Evolutionary conservation across 2,329 filamentous ascomycete species (phyloP), one percentile per base, ranked within the genome.

Genomic region (Cladosporium oxysporum): DNA sequence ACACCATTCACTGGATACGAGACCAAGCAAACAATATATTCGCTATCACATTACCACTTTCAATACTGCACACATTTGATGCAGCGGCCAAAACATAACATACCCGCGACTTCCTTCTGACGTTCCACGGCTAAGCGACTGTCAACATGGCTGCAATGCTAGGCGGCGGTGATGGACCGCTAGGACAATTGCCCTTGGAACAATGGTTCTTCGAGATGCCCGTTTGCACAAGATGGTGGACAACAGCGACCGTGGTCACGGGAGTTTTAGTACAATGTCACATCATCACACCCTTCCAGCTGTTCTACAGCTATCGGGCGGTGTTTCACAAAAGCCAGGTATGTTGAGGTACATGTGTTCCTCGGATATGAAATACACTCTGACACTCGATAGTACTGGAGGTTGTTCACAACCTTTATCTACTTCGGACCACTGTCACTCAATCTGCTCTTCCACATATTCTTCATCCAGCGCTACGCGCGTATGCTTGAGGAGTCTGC

Each of bases 141-240:
- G 57, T 47, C 68, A 76, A 31, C 68, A 83, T 83, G 81, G 82
- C 82, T 57, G 80, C 81, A 47, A 78, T 80, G 70, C 70, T 81
- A 60, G 77, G 80, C 65, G 76, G 71, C 53, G 78, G 80, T 57
- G 79, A 76, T 68, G 80, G 80, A 66, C 79, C 77, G 67, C 73
- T 82, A 66, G 81, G 83, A 65, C 84, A 86, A 69, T 84, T 97
- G 75, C 95, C 94, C 50, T 85, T 99, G 8, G 95, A 98, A 80
- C 90, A 94, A 72, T 99, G 95, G 95, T 98, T 97, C 80, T 97
- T 92, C 85, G 95, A 99, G 79, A 97, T 97, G 91, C 95, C 95
- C 3, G 88, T 95, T 29, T 96, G 93, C 79, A 99, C 95, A 44
- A 85, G 95, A 68, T 96, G 91, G 90, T 99, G 95, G 95, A 98